Evolutionary conservation across 2,329 filamentous ascomycete genomes (phyloP), one percentile per base, ranked within the genome.

Genomic region (Ceratocystis colombiana): DNA sequence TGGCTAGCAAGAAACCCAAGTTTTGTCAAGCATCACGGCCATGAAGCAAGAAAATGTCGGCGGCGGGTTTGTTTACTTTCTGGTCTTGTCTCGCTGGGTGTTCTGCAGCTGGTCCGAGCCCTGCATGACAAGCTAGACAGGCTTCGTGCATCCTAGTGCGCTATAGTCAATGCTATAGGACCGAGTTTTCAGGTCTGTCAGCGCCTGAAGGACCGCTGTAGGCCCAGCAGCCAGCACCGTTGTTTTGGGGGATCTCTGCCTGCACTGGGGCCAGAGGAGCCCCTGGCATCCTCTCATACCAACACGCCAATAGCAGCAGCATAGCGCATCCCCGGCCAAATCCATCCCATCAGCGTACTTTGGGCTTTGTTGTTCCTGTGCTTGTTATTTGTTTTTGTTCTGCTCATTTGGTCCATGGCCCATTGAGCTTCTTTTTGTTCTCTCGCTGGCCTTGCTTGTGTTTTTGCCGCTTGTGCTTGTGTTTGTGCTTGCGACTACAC

Each of bases 391-490:
- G 22, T 57, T 57, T 57, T 57, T 57, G 53, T 57, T 57, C 30
- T 57, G 53, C 30, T 57, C 53, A 28, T 3, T n/a, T 28, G 25
- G 22, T 50, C 20, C 20, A 22, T 15, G 25, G 2, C 20, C 20
- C 50, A 6, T 28, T 55, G 50, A 22, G 17, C 17, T 50, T 50
- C 48, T 50, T 50, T 50, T 50, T 50, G 20, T 25, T 62, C 57
- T 66, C 59, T 44, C 5, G 17, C 17, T 61, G 7, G 30, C 25
- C 12, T 57, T 30, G 30, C 28, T 61, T 44, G 15, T 45, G 28
- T 57, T 30, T 57, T 30, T 57, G 53, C 53, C 22, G 53, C 53
- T 57, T 57, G 53, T 57, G 53, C 46, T 37, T 50, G 48, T 8
- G n/a, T 25, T 28, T 33, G 25, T 41, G 37, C 37, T 50, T 50